Evolutionary conservation across 768 basidiomycete species (phyloP).

Genomic region (Strobilomyces echinocephalus): DNA sequence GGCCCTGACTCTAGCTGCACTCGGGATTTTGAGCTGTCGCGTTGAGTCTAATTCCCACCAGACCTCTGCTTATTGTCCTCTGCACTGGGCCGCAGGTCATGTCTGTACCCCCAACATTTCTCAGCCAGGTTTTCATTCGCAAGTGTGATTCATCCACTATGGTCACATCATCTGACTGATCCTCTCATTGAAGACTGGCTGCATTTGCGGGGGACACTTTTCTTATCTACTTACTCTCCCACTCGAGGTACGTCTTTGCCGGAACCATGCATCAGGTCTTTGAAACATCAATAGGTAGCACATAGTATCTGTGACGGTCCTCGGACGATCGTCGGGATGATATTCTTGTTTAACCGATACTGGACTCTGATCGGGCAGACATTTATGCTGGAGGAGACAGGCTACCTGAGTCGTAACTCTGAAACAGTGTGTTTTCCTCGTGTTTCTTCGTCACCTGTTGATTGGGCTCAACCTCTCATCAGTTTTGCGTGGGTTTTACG

Average conservation of each 20-base stretch:
- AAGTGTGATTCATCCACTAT: slow-evolving; percentile 9
- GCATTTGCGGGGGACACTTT: slow-evolving; percentile 19
- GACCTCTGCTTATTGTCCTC: too few species aligned
- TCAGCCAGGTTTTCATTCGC: slow-evolving; percentile 8
- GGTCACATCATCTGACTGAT: neutral
- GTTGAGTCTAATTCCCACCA: neutral
- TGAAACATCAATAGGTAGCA: slow-evolving; percentile 8
- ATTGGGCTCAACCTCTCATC: too few species aligned
- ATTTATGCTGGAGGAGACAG: slow-evolving; percentile 21
- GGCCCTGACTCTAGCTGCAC: slow-evolving; percentile 1
- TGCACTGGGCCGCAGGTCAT: slow-evolving; percentile 5
- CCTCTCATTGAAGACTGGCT: neutral
- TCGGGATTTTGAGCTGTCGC: too few species aligned
- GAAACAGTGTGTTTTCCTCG: slow-evolving; percentile 5
- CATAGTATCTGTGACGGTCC: slow-evolving; percentile 20
- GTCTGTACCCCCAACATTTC: slow-evolving; percentile 1
- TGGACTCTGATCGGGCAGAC: slow-evolving; percentile 18
- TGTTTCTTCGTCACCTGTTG: neutral
- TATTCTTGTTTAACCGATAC: slow-evolving; percentile 16
- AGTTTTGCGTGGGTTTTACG: slow-evolving; percentile 1
- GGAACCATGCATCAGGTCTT: neutral
- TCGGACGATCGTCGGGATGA: slow-evolving; percentile 11
- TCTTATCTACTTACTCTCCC: slow-evolving; percentile 24
- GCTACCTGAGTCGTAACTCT: slow-evolving; percentile 14
- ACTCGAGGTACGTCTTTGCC: slow-evolving; percentile 19